Evolutionary conservation across 495 filamentous ascomycete species (phyloP).

Genomic region (Penicillium parvum): DNA sequence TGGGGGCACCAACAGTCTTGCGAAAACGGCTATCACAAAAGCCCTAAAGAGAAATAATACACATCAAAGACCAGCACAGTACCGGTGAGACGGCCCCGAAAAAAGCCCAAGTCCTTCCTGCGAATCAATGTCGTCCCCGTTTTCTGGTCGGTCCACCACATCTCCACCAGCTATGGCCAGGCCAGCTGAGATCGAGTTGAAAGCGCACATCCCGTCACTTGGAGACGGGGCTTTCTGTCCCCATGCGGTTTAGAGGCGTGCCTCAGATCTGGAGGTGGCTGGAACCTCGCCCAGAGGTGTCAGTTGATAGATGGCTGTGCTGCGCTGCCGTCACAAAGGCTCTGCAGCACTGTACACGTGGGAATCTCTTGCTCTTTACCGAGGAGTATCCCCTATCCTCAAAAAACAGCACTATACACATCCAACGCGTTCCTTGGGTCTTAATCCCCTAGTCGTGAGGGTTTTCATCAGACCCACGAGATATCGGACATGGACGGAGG

Average conservation of each 20-base stretch:
- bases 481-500: slow-evolving; percentile 14
- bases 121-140: slow-evolving; percentile 15
- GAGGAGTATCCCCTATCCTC: too few species aligned
- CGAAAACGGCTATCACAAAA: too few species aligned
- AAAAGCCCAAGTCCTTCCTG: not conserved
- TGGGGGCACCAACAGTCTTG: too few species aligned
- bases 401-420: too few species aligned
- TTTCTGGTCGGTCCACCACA: slow-evolving; percentile 14
- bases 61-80: slow-evolving; percentile 11
- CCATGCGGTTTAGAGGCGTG: not conserved
- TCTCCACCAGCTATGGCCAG: slow-evolving; percentile 8
- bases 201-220: slow-evolving; percentile 10
- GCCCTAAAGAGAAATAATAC: too few species aligned
- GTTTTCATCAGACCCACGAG: slow-evolving; percentile 13
- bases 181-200: slow-evolving; percentile 25
- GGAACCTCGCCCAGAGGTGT: not conserved
- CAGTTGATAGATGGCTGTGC: not conserved
- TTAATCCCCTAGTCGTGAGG: slow-evolving; percentile 1
- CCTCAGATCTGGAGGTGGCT: slow-evolving; percentile 17
- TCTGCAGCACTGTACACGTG: too few species aligned
- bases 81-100: slow-evolving; percentile 14
- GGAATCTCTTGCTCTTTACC: too few species aligned
- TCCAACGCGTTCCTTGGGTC: not conserved
- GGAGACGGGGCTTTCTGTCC: not conserved
- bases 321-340: not conserved